Percentiles rank a stretch among this genome's conserved stretches.
Conservation (phyloP, 1,139 yeast genomes). For the Zygosaccharomyces sapae region DNA sequence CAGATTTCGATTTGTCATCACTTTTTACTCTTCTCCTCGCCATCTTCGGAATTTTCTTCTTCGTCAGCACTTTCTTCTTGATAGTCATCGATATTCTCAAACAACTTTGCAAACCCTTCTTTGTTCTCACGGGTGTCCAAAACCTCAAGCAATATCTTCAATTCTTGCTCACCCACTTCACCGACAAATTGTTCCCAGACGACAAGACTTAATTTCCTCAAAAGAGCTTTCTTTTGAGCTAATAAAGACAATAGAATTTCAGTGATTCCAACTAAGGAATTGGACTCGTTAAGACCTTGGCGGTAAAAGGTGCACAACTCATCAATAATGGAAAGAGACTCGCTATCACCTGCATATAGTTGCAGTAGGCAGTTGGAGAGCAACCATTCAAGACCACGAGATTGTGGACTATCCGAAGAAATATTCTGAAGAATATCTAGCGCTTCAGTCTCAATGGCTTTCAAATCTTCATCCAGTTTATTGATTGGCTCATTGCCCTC, state of each 20-base stretch:
- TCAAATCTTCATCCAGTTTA: conserved; percentile 54
- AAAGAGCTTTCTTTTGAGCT: conserved; percentile 64
- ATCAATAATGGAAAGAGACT: conserved; percentile 67
- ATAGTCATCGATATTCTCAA: conserved; percentile 58
- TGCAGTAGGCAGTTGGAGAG: conserved; percentile 77
- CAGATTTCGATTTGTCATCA: conserved; percentile 17
- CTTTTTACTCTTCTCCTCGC: conserved; percentile 42
- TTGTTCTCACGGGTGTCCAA: conserved; percentile 72
- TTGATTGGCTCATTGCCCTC: conserved; percentile 37
- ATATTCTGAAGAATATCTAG: conserved; percentile 48
- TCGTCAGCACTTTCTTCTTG: conserved; percentile 72
- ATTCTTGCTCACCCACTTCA: conserved; percentile 47
- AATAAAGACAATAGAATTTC: conserved; percentile 76
- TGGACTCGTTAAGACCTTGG: conserved; percentile 37
- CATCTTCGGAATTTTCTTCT: conserved; percentile 55
- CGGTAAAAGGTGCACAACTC: conserved; percentile 61
- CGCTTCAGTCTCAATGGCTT: conserved; percentile 48
- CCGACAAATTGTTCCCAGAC: conserved; percentile 72
- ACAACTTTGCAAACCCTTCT: conserved; percentile 73
- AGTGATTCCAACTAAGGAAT: conserved; percentile 58
- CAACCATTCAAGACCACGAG: conserved; percentile 53
- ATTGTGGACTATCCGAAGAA: conserved; percentile 39
- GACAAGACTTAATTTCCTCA: conserved; percentile 65
- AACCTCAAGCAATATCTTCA: conserved; percentile 61
- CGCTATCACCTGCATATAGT: conserved; percentile 72